Evolutionary conservation across 2,329 filamentous ascomycete genomes (phyloP), one percentile per base, ranked within the genome.

Genomic region (Trichoderma sp.): DNA sequence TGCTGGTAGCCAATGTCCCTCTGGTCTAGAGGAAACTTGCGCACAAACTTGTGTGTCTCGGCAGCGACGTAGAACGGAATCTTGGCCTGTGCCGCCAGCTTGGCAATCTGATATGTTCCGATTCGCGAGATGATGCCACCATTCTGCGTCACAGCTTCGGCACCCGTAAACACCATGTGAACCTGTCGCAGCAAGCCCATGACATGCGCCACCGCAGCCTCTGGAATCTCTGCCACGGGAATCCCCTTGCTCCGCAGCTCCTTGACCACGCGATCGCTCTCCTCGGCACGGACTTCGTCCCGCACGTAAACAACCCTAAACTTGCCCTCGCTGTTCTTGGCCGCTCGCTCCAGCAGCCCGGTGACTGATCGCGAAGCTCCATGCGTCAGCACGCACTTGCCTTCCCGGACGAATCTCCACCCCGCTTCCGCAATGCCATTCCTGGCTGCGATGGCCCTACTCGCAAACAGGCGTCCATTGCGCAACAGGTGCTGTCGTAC

Each of bases 31-130:
- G 95, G 93, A 77, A 95, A 96, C 70, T 96, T 87, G 77, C 94
- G 88, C 59, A 97, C 94, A 79, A 99, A 98, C 83, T 99, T 99
- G 85, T 99, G 96, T 77, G 93, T 97, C 84, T 99, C 96, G 1
- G 92, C 92, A 6, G 96, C 94, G 20, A 97, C 94, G 78, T 97
- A 97, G 76, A 98, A 93, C 0, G 92, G 92, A 74, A 93, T 91
- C 50, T 91, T 89, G 58, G 85, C 85, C 32, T 82, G 80, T 77
- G 91, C 91, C 6, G 95, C 94, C 67, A 98, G 84, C 75, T 94
- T 85, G 2, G 93, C 95, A 76, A 98, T 91, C 83, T 97, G 94
- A 76, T 93, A 95, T 3, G 88, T 90, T 67, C 95, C 95, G 82
- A 98, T 88, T 63, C 95, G 87, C 28, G 93, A 95, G 75, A 99